Percentiles rank a stretch among this genome's conserved stretches.
phyloP scores from a whole-genome alignment of 169 alveolate genomes.

The Cryptosporidium tyzzeri region DNA sequence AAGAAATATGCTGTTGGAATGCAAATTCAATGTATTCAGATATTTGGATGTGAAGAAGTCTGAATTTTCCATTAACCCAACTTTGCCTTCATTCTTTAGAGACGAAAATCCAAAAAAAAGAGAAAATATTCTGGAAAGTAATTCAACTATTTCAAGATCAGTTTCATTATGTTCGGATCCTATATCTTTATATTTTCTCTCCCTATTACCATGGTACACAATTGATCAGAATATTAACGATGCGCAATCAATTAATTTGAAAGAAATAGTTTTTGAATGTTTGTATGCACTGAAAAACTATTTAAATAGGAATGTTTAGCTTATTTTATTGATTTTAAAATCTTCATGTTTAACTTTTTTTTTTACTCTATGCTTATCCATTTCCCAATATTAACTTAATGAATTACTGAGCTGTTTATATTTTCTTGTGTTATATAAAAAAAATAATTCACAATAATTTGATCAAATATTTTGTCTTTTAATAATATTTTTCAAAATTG shows the following conservation, averaged over 20 bases:
- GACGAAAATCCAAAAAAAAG: neutral
- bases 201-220: conserved; percentile 46
- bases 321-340: neutral
- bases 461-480: too few species aligned
- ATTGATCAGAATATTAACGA: neutral
- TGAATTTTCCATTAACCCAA: conserved; percentile 49
- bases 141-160: neutral
- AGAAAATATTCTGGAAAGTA: neutral
- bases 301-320: neutral
- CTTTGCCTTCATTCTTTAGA: conserved; percentile 52
- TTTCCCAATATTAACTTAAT: too few species aligned
- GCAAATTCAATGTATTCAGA: conserved; percentile 67
- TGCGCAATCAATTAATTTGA: conserved; percentile 7
- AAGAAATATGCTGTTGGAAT: conserved; percentile 20
- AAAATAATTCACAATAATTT: too few species aligned
- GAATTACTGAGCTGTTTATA: neutral
- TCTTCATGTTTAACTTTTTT: neutral
- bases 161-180: conserved; percentile 61
- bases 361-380: neutral
- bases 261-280: conserved; percentile 22
- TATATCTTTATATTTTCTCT: conserved; percentile 10
- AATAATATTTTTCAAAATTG: neutral
- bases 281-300: conserved; percentile 37
- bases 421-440: too few species aligned
- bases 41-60: conserved; percentile 45